A percentile compares a stretch with the other conserved stretches of the same genome.
Evolutionary conservation across 768 basidiomycete species (phyloP).

Genomic region (Dictyophora rubrovolvata): DNA sequence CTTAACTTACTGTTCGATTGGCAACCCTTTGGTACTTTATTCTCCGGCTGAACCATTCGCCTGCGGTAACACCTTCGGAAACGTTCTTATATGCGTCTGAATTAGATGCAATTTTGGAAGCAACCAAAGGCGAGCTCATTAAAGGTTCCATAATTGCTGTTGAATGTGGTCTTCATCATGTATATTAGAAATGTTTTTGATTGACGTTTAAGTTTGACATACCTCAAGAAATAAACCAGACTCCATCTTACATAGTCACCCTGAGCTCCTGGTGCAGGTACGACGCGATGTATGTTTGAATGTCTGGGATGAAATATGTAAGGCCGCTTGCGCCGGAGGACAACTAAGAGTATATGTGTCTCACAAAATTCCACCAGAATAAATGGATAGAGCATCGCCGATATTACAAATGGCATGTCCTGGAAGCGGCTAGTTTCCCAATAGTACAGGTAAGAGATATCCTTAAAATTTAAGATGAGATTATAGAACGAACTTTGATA

Average conservation of each 20-base stretch:
- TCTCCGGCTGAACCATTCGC: slow-evolving; percentile 32
- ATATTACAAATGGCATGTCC: slow-evolving; percentile 52
- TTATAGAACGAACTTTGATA: slow-evolving; percentile 34
- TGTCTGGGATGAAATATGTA: slow-evolving; percentile 16
- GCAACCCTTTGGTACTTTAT: slow-evolving; percentile 30
- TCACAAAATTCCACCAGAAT: slow-evolving; percentile 50
- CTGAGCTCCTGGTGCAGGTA: slow-evolving; percentile 56
- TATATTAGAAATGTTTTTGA: neutral
- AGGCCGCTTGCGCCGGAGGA: neutral
- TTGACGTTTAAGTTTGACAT: neutral
- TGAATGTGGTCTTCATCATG: neutral
- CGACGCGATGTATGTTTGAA: slow-evolving; percentile 55
- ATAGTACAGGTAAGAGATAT: neutral
- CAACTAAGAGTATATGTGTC: neutral
- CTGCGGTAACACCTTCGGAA: slow-evolving; percentile 26
- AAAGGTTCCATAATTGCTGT: neutral
- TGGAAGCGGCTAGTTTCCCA: slow-evolving; percentile 32
- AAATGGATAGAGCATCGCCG: slow-evolving; percentile 50
- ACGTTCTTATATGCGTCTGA: slow-evolving; percentile 16
- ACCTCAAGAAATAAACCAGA: slow-evolving; percentile 54
- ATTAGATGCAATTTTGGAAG: slow-evolving; percentile 13
- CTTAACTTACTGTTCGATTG: slow-evolving; percentile 29
- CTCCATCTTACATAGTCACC: slow-evolving; percentile 48
- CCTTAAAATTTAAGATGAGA: too few species aligned
- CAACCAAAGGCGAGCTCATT: slow-evolving; percentile 25